phyloP scores from a whole-genome alignment of 2,329 filamentous ascomycete genomes.

The Lecanicillium sp. region DNA sequence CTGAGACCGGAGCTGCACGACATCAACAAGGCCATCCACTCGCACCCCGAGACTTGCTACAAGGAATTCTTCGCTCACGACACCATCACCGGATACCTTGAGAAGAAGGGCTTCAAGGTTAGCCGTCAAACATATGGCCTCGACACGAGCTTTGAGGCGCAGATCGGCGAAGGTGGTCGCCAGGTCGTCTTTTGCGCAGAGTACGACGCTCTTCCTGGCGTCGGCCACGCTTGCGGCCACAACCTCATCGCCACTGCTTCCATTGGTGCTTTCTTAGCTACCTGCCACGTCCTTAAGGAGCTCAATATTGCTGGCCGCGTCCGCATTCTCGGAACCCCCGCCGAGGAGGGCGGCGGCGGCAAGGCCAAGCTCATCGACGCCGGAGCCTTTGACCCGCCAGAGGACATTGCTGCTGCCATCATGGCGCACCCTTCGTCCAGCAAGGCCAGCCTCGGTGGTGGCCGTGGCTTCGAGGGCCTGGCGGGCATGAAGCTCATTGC shows the following conservation, averaged over 20 bases:
- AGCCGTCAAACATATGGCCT: conserved; percentile 42
- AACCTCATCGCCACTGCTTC: conserved; percentile 36
- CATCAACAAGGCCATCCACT: conserved; percentile 22
- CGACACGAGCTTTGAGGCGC: conserved; percentile 42
- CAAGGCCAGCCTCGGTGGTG: no score
- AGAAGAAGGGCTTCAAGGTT: conserved; percentile 35
- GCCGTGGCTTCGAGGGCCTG: conserved; percentile 9
- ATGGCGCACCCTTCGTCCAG: conserved; percentile 9
- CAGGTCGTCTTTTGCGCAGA: conserved; percentile 35
- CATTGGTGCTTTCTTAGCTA: conserved; percentile 31
- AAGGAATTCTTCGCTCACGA: conserved; percentile 46
- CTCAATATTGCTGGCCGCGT: conserved; percentile 25
- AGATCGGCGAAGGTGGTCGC: conserved; percentile 32
- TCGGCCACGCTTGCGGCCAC: conserved; percentile 38
- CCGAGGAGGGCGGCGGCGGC: conserved; percentile 35
- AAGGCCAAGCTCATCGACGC: conserved; percentile 26
- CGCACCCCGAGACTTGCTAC: conserved; percentile 43
- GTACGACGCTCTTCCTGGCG: conserved; percentile 39
- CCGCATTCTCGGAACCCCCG: conserved; percentile 33
- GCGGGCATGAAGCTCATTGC: conserved; percentile 23
- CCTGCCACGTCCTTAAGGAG: conserved; percentile 23
- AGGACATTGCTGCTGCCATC: conserved; percentile 22
- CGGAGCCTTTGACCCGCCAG: conserved; percentile 19
- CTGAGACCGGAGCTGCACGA: conserved; percentile 5
- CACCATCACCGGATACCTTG: conserved; percentile 35